These are phyloP conservation scores for Rhizopus delemar DNA, from an alignment of 371 early-diverging fungal genomes.

Conservation along the genomic window DNA sequence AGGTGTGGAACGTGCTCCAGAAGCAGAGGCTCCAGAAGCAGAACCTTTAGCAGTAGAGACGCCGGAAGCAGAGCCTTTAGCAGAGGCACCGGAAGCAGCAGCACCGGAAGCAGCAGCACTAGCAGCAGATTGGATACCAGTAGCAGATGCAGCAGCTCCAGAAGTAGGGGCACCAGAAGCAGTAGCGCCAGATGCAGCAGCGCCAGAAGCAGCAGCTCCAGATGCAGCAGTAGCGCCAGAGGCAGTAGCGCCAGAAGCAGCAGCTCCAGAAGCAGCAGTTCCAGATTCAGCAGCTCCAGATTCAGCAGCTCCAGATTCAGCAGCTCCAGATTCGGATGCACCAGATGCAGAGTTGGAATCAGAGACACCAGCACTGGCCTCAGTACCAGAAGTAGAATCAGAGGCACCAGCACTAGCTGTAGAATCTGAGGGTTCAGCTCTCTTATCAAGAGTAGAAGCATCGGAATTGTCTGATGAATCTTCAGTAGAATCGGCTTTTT, in stretches of 20 bases:
- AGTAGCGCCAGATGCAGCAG: neutral
- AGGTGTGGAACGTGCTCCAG: neutral
- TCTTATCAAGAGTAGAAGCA: neutral
- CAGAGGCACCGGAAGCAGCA: neutral
- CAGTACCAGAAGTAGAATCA: neutral
- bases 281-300: constrained; percentile 4
- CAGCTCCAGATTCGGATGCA: neutral
- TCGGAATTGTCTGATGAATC: neutral
- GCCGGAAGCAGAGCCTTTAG: neutral
- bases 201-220: constrained; percentile 10
- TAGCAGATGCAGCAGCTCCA: neutral
- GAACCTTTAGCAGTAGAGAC: neutral
- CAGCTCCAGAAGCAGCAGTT: constrained; percentile 1
- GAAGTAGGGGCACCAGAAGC: constrained; percentile 4
- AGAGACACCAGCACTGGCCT: neutral
- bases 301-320: constrained; percentile 6
- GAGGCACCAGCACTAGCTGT: constrained; percentile 6
- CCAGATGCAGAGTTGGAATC: neutral
- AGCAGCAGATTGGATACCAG: neutral
- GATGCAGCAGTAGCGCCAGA: constrained; percentile 3
- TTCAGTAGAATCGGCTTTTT: constrained; percentile 3
- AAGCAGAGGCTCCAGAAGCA: constrained; percentile 1
- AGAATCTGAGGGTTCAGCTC: neutral
- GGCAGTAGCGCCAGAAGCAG: neutral
- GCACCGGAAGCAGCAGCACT: neutral